Base-by-base conservation (phyloP, 2,329 filamentous ascomycete genomes). In the Chaetomiaceae sp. region DNA sequence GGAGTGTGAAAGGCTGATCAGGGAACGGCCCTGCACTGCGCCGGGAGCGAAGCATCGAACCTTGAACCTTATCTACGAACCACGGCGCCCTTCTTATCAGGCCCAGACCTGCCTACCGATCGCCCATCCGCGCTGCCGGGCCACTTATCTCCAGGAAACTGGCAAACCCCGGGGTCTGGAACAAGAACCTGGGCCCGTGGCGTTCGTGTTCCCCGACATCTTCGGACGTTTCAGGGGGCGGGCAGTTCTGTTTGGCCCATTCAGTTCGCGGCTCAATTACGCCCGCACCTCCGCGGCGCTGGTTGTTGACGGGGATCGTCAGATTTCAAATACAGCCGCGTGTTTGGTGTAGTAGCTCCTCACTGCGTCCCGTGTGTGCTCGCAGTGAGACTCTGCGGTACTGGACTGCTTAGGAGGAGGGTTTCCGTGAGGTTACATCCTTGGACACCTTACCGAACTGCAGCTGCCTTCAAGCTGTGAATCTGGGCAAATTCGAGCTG, bases 191-290 rank as follows among this genome's bases (percentile, higher is more conserved):
- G 16, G 38, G 36, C 14, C 46, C 33, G 48, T 55, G 32, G 47
- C 33, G 44, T 44, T 40, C 50, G 54, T 48, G 57, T 53, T 53
- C 55, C 57, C 45, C 56, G 51, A 51, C 51, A 40, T 20, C 36
- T 46, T 37, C 32, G 44, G 16, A 34, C 33, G 25, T 38, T n/a
- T 36, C 18, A 44, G 47, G 52, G 32, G 38, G 6, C 40, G 21
- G 14, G 53, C 37, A 52, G 33, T 47, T 46, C 37, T 54, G 33
- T 47, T 46, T 56, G 44, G 41, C n/a, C 53, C 21, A 23, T 51
- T 46, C 42, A 36, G 32, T n/a, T 23, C 33, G 29, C 18, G 23
- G 20, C 48, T 34, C 29, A n/a, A 10, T n/a, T 30, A 32, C 42
- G 18, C 25, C 42, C 48, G 33, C 48, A 36, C 29, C 38, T 41